phyloP scores from a whole-genome alignment of 441 rosid genomes.

The Lepidium campestre region DNA sequence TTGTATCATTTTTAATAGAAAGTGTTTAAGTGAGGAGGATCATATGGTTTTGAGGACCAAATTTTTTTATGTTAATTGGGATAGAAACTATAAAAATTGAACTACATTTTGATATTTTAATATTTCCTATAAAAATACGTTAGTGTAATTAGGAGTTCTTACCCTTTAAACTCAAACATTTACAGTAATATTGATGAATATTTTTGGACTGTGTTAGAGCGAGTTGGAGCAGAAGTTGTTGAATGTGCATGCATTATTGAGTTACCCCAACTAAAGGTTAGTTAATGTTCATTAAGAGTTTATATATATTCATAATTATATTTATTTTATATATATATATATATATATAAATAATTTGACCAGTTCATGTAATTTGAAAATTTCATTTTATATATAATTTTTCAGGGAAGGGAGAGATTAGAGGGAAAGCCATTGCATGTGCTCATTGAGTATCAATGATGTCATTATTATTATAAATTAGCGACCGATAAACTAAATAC shows the following conservation, averaged over 20 bases:
- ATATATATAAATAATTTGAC: too few relatives aligned
- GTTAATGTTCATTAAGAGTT: not conserved
- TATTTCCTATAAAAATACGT: too few relatives aligned
- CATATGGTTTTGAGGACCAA: not conserved
- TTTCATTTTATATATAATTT: not conserved
- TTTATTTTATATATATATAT: not conserved
- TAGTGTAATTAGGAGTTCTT: not conserved
- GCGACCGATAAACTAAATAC: too few relatives aligned
- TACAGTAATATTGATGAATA: not conserved
- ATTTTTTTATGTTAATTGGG: not conserved
- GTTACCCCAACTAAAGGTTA: slow-evolving; percentile 70
- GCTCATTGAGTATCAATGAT: slow-evolving; percentile 66
- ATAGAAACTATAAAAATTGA: not conserved
- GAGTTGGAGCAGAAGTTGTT: slow-evolving; percentile 72
- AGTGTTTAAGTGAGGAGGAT: too few relatives aligned
- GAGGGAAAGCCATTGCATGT: slow-evolving; percentile 66
- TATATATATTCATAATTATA: not conserved
- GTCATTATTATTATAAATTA: not conserved
- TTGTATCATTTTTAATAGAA: too few relatives aligned
- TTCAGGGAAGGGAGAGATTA: slow-evolving; percentile 68
- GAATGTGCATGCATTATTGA: slow-evolving; percentile 87
- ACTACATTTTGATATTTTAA: not conserved
- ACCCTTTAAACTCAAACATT: not conserved
- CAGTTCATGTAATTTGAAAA: not conserved
- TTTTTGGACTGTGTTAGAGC: slow-evolving; percentile 34